Base-by-base conservation (phyloP, 345 rosid genomes). In the Corchorus olitorius region DNA sequence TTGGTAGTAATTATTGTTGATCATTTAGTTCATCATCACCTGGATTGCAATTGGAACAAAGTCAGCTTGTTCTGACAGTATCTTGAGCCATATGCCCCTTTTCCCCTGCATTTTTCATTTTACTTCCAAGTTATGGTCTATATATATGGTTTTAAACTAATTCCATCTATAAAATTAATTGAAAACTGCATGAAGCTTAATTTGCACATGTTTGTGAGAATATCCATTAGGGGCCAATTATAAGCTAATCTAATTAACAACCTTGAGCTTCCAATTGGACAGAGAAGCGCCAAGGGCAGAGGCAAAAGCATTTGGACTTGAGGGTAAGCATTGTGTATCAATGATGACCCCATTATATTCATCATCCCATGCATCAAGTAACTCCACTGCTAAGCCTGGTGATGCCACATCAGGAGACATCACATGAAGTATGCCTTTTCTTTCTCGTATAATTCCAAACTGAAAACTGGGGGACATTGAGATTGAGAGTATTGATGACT, bases 81-180 rank as follows among this genome's bases (percentile, higher is more conserved):
- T 73, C 72, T 85, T 86, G 2, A 86, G 86, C 92, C 89, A 86
- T 52, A 85, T 74, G 45, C 89, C 87, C 48, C 75, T 86, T 75
- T 86, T 86, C 35, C 84, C 88, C 86, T 88, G 74, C 65, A 73
- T 59, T 68, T 4, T 34, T 58, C 22, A 39, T 37, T 15, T 3
- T 1, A 22, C 16, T 45, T 59, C 37, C 63, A 22, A 59, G 63
- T 22, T 59, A 59, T 22, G 22, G 10, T 59, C 63, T 22, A 59
- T n/a, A 1, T 27, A 11, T 3, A 10, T 59, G 10, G 11, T 58
- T 58, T 20, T 20, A 19, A 43, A 43, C n/a, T n/a, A n/a, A n/a
- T n/a, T n/a, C n/a, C n/a, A n/a, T n/a, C n/a, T n/a, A n/a, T n/a
- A n/a, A n/a, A n/a, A 43, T 43, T 4, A 43, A 4, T 43, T 8